Evolutionary conservation across 306 rosid genomes (phyloP).

Genomic region (Prunus mume): DNA sequence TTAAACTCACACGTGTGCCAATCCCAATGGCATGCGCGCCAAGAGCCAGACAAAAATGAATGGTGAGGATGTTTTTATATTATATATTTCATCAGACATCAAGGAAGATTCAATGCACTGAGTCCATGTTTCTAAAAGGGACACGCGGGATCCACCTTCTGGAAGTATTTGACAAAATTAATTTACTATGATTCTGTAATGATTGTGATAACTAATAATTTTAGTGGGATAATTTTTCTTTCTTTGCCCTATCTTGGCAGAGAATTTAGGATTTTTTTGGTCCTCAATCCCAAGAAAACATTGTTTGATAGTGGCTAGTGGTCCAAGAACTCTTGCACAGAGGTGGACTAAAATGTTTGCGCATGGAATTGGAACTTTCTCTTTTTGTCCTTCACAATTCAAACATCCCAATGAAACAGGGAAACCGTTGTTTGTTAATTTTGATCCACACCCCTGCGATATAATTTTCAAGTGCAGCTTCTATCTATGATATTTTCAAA

Average conservation of each 20-base stretch:
- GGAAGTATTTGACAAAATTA: neutral
- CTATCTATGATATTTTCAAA: neutral
- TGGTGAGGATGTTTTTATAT: neutral
- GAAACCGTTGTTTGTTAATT: neutral
- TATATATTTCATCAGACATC: neutral
- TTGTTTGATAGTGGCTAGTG: neutral
- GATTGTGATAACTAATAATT: neutral
- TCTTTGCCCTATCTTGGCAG: neutral
- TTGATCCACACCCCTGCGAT: neutral
- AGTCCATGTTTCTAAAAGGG: neutral
- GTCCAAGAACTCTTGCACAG: neutral
- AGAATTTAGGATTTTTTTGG: neutral
- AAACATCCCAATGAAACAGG: neutral
- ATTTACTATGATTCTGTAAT: neutral
- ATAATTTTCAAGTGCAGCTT: no score
- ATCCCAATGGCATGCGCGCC: neutral
- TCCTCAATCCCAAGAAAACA: neutral
- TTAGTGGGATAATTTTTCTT: neutral
- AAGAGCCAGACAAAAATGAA: neutral
- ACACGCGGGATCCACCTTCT: conserved; percentile 3
- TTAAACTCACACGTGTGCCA: neutral
- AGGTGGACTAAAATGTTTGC: neutral
- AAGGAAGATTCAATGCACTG: neutral
- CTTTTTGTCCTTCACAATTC: neutral
- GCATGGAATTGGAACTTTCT: neutral